Evolutionary conservation across 805 yeast species (phyloP).

Genomic region (Torulaspora maleeae): DNA sequence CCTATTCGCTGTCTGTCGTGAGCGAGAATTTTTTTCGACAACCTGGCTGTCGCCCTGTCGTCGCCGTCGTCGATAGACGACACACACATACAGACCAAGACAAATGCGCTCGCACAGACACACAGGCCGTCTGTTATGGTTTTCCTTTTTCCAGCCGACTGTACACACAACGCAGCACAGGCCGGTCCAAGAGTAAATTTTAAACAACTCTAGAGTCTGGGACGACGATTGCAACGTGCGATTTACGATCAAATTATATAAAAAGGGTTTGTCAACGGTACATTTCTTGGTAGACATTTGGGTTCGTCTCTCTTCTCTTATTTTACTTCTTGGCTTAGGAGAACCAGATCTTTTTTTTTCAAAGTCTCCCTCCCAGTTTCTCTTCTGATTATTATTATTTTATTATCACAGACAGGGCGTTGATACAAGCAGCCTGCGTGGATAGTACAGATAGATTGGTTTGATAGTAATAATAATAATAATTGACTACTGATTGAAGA

Average conservation of each 20-base stretch:
- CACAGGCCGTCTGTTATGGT: slow-evolving; percentile 2
- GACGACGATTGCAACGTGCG: slow-evolving; percentile 2
- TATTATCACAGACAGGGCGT: background rate
- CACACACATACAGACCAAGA: background rate
- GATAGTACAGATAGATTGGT: background rate
- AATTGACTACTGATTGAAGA: background rate
- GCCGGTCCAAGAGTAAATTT: no score
- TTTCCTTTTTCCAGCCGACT: slow-evolving; percentile 5
- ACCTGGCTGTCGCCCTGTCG: background rate
- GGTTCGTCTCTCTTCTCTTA: background rate
- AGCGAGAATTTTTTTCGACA: background rate
- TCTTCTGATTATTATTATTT: slow-evolving; percentile 2
- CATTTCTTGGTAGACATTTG: background rate
- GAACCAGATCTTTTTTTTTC: slow-evolving; percentile 6
- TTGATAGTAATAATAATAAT: background rate
- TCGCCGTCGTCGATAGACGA: background rate
- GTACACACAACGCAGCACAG: slow-evolving; percentile 2
- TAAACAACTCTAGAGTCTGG: background rate
- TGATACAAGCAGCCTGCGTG: background rate
- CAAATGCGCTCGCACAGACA: background rate
- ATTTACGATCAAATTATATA: slow-evolving; percentile 2
- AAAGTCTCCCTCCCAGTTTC: background rate
- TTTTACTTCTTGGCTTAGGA: background rate
- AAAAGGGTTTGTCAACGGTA: slow-evolving; percentile 1
- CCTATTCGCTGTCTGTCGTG: background rate